phyloP scores from a whole-genome alignment of 257 asterid species.

The Primulina eburnea region DNA sequence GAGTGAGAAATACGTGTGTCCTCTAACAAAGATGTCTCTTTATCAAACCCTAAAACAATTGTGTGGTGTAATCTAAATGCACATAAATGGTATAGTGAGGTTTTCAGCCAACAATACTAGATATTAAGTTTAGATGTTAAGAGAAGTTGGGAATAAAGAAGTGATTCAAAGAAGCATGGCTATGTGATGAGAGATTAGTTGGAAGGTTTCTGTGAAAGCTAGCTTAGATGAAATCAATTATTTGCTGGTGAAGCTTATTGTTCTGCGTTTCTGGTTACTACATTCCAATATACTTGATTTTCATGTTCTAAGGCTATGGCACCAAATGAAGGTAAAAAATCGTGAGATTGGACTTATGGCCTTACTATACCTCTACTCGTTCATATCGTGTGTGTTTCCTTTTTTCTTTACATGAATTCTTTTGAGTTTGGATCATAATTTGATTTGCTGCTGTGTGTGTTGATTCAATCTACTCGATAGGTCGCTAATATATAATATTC shows the following conservation, averaged over 20 bases:
- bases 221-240: background rate
- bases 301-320: no score
- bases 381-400: no score
- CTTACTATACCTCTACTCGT: no score
- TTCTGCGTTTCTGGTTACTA: no score
- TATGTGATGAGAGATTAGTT: background rate
- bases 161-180: constrained; percentile 1
- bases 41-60: background rate
- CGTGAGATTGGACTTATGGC: no score
- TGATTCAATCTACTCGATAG: background rate
- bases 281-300: no score
- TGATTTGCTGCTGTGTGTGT: background rate
- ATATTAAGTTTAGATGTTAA: background rate
- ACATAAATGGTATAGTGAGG: background rate
- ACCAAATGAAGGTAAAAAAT: no score
- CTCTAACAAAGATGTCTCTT: constrained; percentile 9
- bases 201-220: constrained; percentile 10
- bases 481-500: no score
- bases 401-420: no score
- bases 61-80: constrained; percentile 4
- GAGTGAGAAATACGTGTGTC: constrained; percentile 2
- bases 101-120: background rate
- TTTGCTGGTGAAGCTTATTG: background rate
- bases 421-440: no score
- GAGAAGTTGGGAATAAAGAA: background rate